These are phyloP conservation scores for Candida mesenterica DNA, from an alignment of 1,139 yeast species.

Conservation along the genomic window DNA sequence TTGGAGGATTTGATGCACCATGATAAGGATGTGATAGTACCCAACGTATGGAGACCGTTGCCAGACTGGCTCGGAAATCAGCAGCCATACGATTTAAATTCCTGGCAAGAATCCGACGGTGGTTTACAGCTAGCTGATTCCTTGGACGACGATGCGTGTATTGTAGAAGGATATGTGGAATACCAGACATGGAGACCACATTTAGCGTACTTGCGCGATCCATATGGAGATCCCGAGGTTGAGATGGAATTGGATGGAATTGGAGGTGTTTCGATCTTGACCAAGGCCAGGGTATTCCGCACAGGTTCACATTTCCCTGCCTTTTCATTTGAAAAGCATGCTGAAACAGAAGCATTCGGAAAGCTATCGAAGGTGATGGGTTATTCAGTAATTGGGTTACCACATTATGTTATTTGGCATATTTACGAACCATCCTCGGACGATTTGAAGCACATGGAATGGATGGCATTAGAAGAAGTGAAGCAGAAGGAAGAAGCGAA, in stretches of 20 bases:
- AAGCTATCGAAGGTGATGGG: slow-evolving; percentile 82
- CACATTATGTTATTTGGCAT: slow-evolving; percentile 92
- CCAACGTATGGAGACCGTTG: slow-evolving; percentile 89
- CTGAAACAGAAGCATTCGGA: slow-evolving; percentile 93
- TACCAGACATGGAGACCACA: slow-evolving; percentile 94
- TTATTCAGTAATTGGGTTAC: slow-evolving; percentile 75
- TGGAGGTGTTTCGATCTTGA: slow-evolving; percentile 84
- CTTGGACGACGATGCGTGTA: slow-evolving; percentile 82
- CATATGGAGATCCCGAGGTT: slow-evolving; percentile 80
- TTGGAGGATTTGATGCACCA: slow-evolving; percentile 56
- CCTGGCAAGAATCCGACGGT: slow-evolving; percentile 88
- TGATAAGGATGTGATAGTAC: slow-evolving; percentile 58
- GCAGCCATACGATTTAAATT: slow-evolving; percentile 87
- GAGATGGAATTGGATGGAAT: slow-evolving; percentile 89
- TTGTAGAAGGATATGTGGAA: slow-evolving; percentile 89
- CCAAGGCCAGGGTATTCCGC: slow-evolving; percentile 78
- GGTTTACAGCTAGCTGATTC: slow-evolving; percentile 76
- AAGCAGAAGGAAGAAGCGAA: slow-evolving; percentile 67
- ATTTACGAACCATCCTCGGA: slow-evolving; percentile 86
- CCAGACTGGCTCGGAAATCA: slow-evolving; percentile 89
- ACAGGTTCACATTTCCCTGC: slow-evolving; percentile 88
- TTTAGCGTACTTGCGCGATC: slow-evolving; percentile 81
- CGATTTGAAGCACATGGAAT: slow-evolving; percentile 89
- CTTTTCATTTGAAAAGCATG: slow-evolving; percentile 84
- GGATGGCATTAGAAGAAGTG: slow-evolving; percentile 93